phyloP scores from a whole-genome alignment of 1,139 yeast species.

The Yamadazyma membranifaciens region DNA sequence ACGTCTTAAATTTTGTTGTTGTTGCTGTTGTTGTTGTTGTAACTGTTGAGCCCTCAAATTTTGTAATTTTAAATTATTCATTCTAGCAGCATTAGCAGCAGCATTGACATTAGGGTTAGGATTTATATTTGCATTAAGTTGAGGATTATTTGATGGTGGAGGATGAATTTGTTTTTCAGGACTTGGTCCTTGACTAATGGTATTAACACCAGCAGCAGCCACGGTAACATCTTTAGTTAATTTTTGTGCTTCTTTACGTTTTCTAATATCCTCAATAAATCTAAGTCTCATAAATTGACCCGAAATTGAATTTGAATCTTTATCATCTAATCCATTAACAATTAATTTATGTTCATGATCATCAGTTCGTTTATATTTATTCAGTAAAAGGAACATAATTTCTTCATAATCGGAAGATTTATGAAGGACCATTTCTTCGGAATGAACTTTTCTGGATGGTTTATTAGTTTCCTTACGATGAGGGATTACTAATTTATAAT shows the following conservation, averaged over 20 bases:
- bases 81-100: conserved; percentile 1
- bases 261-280: conserved; percentile 47
- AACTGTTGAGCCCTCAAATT: conserved; percentile 18
- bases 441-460: conserved; percentile 44
- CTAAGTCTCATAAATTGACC: conserved; percentile 50
- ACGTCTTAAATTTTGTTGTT: not conserved
- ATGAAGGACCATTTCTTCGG: conserved; percentile 52
- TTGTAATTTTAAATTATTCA: conserved; percentile 11
- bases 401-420: conserved; percentile 89
- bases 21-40: conserved; percentile 20
- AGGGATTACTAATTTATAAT: conserved; percentile 30
- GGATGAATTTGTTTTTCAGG: conserved; percentile 12
- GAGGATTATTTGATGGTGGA: not conserved
- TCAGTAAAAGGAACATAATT: conserved; percentile 61
- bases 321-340: conserved; percentile 33
- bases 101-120: conserved; percentile 6
- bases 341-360: conserved; percentile 42
- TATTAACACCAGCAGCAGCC: conserved; percentile 33
- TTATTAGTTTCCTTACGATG: conserved; percentile 51
- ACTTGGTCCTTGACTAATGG: conserved; percentile 21
- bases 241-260: conserved; percentile 44
- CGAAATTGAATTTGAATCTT: conserved; percentile 17
- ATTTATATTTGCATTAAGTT: conserved; percentile 3
- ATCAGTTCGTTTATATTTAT: conserved; percentile 38
- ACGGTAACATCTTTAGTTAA: conserved; percentile 41